phyloP scores from a whole-genome alignment of 768 basidiomycete species.

The Pulveroboletus frians region DNA sequence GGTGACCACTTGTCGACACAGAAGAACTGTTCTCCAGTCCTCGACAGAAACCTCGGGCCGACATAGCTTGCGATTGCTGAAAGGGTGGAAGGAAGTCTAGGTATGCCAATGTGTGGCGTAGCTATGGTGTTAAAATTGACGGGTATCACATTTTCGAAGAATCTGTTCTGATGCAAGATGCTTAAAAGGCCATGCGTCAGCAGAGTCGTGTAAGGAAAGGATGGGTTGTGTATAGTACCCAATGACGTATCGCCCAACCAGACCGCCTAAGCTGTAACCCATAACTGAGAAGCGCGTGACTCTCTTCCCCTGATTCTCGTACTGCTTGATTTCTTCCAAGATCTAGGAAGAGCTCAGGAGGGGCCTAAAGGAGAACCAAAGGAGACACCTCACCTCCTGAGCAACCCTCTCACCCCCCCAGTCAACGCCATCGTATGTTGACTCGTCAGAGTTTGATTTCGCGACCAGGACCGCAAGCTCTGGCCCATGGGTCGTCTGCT shows the following conservation, averaged over 20 bases:
- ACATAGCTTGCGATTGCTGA: constrained; percentile 49
- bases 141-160: constrained; percentile 67
- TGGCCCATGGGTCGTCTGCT: constrained; percentile 29
- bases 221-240: constrained; percentile 41
- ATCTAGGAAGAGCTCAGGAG: constrained; percentile 39
- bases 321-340: constrained; percentile 45
- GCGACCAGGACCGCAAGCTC: constrained; percentile 59
- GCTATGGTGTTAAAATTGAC: constrained; percentile 82
- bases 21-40: constrained; percentile 80
- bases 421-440: constrained; percentile 80
- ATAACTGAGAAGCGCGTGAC: constrained; percentile 69
- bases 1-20: constrained; percentile 68
- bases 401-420: constrained; percentile 80
- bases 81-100: constrained; percentile 53
- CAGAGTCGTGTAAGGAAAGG: not conserved
- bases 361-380: not conserved
- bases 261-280: constrained; percentile 79
- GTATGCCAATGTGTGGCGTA: constrained; percentile 78
- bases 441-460: constrained; percentile 57
- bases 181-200: constrained; percentile 30
- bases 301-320: constrained; percentile 47
- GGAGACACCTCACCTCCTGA: constrained; percentile 51
- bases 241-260: constrained; percentile 74
- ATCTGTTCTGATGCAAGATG: constrained; percentile 58
- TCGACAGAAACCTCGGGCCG: constrained; percentile 65